phyloP scores from a whole-genome alignment of 2,329 filamentous ascomycete genomes.

The Graphilbum sp. region DNA sequence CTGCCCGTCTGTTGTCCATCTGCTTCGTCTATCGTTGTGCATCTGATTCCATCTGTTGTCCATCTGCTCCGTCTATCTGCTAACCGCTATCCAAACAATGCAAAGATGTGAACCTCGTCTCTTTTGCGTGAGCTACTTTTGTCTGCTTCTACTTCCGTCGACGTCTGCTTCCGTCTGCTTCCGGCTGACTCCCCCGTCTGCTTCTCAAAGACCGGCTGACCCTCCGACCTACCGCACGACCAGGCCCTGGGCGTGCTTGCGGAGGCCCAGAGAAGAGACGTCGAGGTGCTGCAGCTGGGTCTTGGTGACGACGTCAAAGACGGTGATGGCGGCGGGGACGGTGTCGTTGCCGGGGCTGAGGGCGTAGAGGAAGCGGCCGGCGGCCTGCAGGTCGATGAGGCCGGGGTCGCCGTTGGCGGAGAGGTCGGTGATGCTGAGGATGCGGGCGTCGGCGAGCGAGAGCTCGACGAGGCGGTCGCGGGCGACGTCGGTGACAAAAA shows the following conservation, averaged over 20 bases:
- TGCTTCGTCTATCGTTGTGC: too few species aligned
- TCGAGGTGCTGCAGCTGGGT: slow-evolving; percentile 18
- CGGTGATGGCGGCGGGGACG: slow-evolving; percentile 18
- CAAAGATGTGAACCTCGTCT: too few species aligned
- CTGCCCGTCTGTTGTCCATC: too few species aligned
- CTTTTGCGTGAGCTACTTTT: too few species aligned
- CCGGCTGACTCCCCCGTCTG: too few species aligned
- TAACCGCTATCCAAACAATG: too few species aligned
- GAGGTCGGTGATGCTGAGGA: slow-evolving; percentile 26
- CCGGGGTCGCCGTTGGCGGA: slow-evolving; percentile 30
- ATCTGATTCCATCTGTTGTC: too few species aligned
- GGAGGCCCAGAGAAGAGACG: slow-evolving; percentile 12
- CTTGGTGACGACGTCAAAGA: slow-evolving; percentile 18
- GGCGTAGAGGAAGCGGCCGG: slow-evolving; percentile 40
- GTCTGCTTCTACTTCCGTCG: background rate
- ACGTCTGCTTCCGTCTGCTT: too few species aligned
- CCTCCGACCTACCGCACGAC: slow-evolving; percentile 12
- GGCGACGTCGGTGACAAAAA: slow-evolving; percentile 41
- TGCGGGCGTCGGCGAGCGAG: slow-evolving; percentile 28
- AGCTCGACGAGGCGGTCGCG: slow-evolving; percentile 40
- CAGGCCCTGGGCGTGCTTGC: slow-evolving; percentile 16
- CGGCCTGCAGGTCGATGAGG: slow-evolving; percentile 35
- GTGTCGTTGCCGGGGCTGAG: slow-evolving; percentile 35
- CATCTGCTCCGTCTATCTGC: too few species aligned
- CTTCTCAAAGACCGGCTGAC: too few species aligned